Base-by-base conservation (phyloP, 441 rosid genomes). In the Pelargonium australe region DNA sequence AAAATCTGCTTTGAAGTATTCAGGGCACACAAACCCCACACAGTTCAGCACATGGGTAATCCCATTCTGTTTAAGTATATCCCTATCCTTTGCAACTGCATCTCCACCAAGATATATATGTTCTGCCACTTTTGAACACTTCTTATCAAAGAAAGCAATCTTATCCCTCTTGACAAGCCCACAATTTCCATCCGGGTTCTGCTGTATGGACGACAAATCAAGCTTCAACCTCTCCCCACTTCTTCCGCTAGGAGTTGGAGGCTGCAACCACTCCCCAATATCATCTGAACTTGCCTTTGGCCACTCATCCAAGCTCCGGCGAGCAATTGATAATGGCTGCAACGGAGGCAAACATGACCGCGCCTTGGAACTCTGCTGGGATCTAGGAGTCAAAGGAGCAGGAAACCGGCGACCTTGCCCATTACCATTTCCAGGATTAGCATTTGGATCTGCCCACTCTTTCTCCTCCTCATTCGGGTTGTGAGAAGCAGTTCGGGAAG, bases 41-140 rank as follows among this genome's bases (percentile, higher is more conserved):
- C 99, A 94, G 67, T 94, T 94, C 61, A 94, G 76, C 61, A 94
- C 85, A 82, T 94, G 97, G 7, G 97, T 90, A 68, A 94, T 94
- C 64, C 90, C 88, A 61, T 94, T 90, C 68, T 80, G 88, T 72
- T 87, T 88, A 74, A 94, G 72, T 72, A 94, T 89, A 64, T 78
- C 89, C 79, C 80, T 91, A 57, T 94, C 92, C 71, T 72, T 87
- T 2, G 99, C 99, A 75, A 94, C 99, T 0, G 92, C 96, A 82
- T 94, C 96, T 68, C 99, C 99, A 8, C 99, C 99, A 62, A 94
- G 90, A 79, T 88, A 94, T 31, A 94, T 80, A 83, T 94, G 99
- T 20, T 87, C 91, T 9, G 96, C 97, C 19, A 94, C 97, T 69
- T 94, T 94, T 2, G 99, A 94, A 66, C 99, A 94, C 77, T 91